A percentile compares a stretch with the other conserved stretches of the same genome.
phyloP scores from a whole-genome alignment of 2,329 filamentous ascomycete genomes.

The Macrophomina phaseolina region DNA sequence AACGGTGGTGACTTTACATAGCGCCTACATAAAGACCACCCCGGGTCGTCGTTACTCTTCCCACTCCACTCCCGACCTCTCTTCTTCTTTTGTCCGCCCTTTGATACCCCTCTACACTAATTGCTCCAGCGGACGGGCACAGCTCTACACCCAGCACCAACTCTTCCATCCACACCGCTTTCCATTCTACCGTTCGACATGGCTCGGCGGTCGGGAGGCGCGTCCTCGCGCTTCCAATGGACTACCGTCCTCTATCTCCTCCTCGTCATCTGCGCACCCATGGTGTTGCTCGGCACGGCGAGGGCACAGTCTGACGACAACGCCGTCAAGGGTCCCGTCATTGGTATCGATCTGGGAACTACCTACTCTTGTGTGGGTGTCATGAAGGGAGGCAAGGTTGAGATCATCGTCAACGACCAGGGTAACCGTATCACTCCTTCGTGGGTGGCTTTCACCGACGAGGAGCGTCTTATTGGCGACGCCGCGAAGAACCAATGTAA shows the following conservation, averaged over 20 bases:
- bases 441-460: conserved; percentile 95
- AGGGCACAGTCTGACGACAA: conserved; percentile 72
- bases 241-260: conserved; percentile 90
- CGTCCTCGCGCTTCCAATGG: conserved; percentile 79
- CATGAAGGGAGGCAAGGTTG: conserved; percentile 51
- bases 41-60: conserved; percentile 13
- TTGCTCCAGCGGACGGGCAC: conserved; percentile 11
- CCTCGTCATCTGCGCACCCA: conserved; percentile 81
- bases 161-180: background rate
- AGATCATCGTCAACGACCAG: conserved; percentile 53
- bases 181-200: conserved; percentile 43
- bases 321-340: conserved; percentile 51
- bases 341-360: conserved; percentile 46
- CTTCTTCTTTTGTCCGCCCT: conserved; percentile 18
- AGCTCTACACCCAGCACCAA: background rate
- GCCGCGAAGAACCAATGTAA: conserved; percentile 60
- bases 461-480: conserved; percentile 96
- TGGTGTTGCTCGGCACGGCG: conserved; percentile 79
- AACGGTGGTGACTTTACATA: conserved; percentile 28
- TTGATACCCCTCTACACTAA: conserved; percentile 24
- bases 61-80: conserved; percentile 9
- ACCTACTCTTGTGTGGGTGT: conserved; percentile 46
- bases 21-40: conserved; percentile 28
- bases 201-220: conserved; percentile 64
- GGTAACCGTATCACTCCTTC: conserved; percentile 60